These are phyloP conservation scores for Triadica sebifera DNA, from an alignment of 345 rosid species.

Conservation along the genomic window DNA sequence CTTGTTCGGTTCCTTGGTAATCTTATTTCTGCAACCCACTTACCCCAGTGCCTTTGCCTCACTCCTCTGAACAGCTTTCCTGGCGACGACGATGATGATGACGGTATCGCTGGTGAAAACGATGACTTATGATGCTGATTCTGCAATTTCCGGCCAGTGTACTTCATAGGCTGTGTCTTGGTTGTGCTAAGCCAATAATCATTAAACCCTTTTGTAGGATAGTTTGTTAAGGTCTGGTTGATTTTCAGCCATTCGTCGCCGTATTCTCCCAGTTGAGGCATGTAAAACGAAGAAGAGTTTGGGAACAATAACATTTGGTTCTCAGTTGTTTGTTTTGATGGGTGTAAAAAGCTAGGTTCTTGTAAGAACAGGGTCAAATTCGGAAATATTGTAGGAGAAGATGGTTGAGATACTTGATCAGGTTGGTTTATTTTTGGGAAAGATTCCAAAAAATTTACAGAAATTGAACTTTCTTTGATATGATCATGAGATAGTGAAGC, in stretches of 20 bases:
- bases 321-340: constrained; percentile 12
- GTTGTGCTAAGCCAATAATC: constrained; percentile 58
- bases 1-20: constrained; percentile 91
- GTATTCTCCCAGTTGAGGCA: constrained; percentile 18
- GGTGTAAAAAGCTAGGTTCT: constrained; percentile 33
- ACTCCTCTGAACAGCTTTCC: constrained; percentile 88
- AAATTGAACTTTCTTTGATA: constrained; percentile 24
- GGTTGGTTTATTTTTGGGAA: constrained; percentile 31
- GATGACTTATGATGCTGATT: constrained; percentile 33
- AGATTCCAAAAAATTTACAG: constrained; percentile 45
- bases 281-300: constrained; percentile 14
- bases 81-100: constrained; percentile 21
- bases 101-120: neutral
- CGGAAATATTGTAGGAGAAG: constrained; percentile 47
- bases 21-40: constrained; percentile 98
- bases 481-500: constrained; percentile 17
- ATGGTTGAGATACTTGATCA: constrained; percentile 24
- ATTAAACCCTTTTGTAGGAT: constrained; percentile 39
- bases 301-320: constrained; percentile 20
- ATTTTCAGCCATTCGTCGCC: constrained; percentile 43
- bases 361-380: constrained; percentile 55
- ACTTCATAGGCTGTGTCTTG: constrained; percentile 71
- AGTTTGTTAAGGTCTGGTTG: constrained; percentile 32
- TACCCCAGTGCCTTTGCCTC: constrained; percentile 97
- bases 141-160: constrained; percentile 37